Percentiles rank a stretch among this genome's conserved stretches.
These are phyloP conservation scores for Yamadazyma dushanensis DNA, from an alignment of 1,139 yeast genomes.

Conservation along the genomic window DNA sequence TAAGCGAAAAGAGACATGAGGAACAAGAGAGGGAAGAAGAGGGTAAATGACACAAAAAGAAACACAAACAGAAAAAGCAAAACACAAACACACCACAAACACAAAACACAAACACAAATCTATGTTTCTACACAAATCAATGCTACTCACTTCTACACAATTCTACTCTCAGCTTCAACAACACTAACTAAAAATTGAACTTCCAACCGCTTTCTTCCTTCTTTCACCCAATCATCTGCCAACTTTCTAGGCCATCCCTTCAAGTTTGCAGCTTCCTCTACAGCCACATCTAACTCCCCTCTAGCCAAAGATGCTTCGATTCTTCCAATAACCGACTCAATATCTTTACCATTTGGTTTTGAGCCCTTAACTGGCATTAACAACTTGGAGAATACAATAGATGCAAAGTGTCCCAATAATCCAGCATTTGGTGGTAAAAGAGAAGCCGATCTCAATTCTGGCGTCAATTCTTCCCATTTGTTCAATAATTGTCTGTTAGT, in stretches of 20 bases:
- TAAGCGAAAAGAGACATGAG: not conserved
- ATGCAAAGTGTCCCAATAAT: constrained; percentile 84
- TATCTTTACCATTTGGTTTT: constrained; percentile 69
- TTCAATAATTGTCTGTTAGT: constrained; percentile 65
- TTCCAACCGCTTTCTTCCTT: constrained; percentile 87
- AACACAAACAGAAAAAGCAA: too few species aligned
- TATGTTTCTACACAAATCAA: too few species aligned
- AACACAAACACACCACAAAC: too few species aligned
- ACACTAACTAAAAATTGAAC: constrained; percentile 74
- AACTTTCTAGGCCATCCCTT: constrained; percentile 93
- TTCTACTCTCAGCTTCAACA: constrained; percentile 57
- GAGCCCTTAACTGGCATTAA: constrained; percentile 63
- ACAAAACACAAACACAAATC: too few species aligned
- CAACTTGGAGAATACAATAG: constrained; percentile 72
- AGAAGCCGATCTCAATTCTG: constrained; percentile 87
- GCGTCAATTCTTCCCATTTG: constrained; percentile 75
- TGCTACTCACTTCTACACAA: too few species aligned
- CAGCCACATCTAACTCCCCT: constrained; percentile 83
- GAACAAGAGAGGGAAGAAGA: not conserved
- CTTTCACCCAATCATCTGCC: constrained; percentile 88
- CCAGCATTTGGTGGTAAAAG: constrained; percentile 95
- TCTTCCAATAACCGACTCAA: constrained; percentile 86
- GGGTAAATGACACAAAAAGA: too few species aligned
- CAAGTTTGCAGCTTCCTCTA: constrained; percentile 85
- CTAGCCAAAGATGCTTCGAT: constrained; percentile 74